These are phyloP conservation scores for Pythium phragmiticola DNA, from an alignment of 352 stramenopile species.

Conservation along the genomic window DNA sequence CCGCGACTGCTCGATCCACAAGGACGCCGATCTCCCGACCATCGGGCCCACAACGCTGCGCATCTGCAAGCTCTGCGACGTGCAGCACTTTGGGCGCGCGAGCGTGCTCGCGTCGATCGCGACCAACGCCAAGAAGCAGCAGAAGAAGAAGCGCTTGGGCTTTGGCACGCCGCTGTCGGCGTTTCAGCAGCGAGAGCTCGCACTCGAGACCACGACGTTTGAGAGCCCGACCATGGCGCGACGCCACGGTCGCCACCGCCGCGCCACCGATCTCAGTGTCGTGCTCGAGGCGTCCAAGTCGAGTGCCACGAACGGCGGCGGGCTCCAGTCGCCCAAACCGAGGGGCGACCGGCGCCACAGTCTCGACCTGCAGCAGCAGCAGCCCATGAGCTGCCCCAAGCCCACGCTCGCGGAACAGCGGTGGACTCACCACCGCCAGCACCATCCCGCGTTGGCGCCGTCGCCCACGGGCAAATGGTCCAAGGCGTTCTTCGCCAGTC, in stretches of 20 bases:
- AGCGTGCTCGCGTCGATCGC: slow-evolving; percentile 28
- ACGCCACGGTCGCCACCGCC: background rate
- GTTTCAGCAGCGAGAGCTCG: slow-evolving; percentile 13
- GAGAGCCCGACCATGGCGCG: slow-evolving; percentile 10
- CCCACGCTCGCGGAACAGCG: background rate
- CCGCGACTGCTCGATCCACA: slow-evolving; percentile 66
- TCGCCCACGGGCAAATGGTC: slow-evolving; percentile 19
- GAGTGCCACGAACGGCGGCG: background rate
- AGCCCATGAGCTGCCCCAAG: slow-evolving; percentile 29
- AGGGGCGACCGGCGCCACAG: slow-evolving; percentile 6
- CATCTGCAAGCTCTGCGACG: slow-evolving; percentile 64
- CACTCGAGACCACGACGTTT: slow-evolving; percentile 16
- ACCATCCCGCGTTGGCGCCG: no score
- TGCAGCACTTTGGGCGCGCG: slow-evolving; percentile 26
- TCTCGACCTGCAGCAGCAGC: slow-evolving; percentile 9
- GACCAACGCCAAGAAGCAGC: slow-evolving; percentile 20
- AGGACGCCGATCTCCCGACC: slow-evolving; percentile 64
- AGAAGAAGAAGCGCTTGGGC: background rate
- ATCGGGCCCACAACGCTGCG: slow-evolving; percentile 63
- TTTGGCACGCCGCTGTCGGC: background rate
- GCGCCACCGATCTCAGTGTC: slow-evolving; percentile 11
- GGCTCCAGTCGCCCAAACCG: slow-evolving; percentile 1
- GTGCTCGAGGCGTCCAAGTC: slow-evolving; percentile 13
- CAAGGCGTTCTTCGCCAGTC: slow-evolving; percentile 23
- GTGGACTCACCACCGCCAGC: slow-evolving; percentile 7